Base-by-base conservation (phyloP, 352 stramenopile species). In the Blastocystis sp. region DNA sequence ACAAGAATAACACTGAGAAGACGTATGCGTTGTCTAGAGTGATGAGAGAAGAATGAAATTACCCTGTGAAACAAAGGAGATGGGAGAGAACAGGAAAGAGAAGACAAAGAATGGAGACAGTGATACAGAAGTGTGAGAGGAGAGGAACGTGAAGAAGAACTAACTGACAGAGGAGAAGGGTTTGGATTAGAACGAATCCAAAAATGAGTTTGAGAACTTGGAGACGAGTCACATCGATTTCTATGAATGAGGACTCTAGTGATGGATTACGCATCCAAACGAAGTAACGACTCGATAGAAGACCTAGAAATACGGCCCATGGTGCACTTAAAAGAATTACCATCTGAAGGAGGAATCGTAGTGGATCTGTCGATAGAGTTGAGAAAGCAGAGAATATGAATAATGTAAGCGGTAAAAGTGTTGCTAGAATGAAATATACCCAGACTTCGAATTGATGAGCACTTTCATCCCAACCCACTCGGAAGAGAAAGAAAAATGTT, bases 391-490 rank as follows among this genome's bases (percentile, higher is more conserved):
- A 66, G 17, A 37, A 22, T 44, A 64, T 22, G 30, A 68, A 84
- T 9, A 84, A 30, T n/a, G 54, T 35, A 5, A 84, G 42, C 2
- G 73, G 73, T 24, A 84, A 51, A 48, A 84, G 3, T 11, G 48
- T 84, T 2, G 73, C 22, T 37, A 66, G 9, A 35, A 64, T 27
- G 56, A 84, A 84, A 30, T 68, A 84, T 19, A 69, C 7, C 73
- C 73, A 84, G 73, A 68, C 51, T 68, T 84, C 73, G 27, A 84
- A 84, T 42, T 84, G 73, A 48, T 53, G 48, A 30, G 51, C 37
- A 22, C 15, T 53, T 5, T 58, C 53, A 15, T 40, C 53, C 53
- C n/a, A 37, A 27, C 44, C 44, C 0, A 42, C 9, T 17, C 40
- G 33, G 35, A 84, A 84, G 4, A 64, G 48, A 57, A 84, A 64